phyloP scores from a whole-genome alignment of 164 flowering plant species.

The Macadamia tetraphylla region DNA sequence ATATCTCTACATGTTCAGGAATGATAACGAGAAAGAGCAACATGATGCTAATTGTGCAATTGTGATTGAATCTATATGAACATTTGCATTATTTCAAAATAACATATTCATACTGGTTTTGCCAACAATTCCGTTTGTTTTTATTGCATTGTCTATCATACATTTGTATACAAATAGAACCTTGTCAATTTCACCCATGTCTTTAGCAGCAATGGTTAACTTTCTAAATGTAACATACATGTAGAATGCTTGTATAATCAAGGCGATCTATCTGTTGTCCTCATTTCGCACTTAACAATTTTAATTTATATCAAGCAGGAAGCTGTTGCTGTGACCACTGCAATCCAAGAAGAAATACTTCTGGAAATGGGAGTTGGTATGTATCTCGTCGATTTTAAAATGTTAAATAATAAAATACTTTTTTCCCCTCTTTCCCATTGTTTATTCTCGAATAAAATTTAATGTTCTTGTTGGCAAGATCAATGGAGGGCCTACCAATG shows the following conservation, averaged over 20 bases:
- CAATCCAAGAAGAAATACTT: constrained; percentile 82
- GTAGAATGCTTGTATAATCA: too few species aligned
- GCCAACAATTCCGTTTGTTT: background rate
- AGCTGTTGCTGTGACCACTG: constrained; percentile 84
- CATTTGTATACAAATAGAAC: background rate
- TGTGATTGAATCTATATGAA: background rate
- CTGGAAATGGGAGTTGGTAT: constrained; percentile 86
- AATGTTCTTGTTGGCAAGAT: background rate
- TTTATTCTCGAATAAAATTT: background rate
- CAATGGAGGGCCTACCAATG: background rate
- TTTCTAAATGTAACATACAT: too few species aligned
- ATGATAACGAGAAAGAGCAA: background rate
- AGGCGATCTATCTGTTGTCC: too few species aligned
- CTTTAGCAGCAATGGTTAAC: too few species aligned
- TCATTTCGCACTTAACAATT: background rate
- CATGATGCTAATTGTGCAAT: background rate
- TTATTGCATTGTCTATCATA: background rate
- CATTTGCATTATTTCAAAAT: background rate
- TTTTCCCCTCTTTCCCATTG: background rate
- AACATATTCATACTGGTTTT: background rate
- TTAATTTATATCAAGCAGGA: constrained; percentile 44
- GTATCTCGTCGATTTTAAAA: background rate
- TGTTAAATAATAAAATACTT: background rate
- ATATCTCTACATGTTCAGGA: background rate
- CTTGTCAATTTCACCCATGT: too few species aligned